Percentiles rank a stretch among this genome's conserved stretches.
These are phyloP conservation scores for Neonectria sp. DNA, from an alignment of 2,329 filamentous ascomycete genomes.

Conservation along the genomic window DNA sequence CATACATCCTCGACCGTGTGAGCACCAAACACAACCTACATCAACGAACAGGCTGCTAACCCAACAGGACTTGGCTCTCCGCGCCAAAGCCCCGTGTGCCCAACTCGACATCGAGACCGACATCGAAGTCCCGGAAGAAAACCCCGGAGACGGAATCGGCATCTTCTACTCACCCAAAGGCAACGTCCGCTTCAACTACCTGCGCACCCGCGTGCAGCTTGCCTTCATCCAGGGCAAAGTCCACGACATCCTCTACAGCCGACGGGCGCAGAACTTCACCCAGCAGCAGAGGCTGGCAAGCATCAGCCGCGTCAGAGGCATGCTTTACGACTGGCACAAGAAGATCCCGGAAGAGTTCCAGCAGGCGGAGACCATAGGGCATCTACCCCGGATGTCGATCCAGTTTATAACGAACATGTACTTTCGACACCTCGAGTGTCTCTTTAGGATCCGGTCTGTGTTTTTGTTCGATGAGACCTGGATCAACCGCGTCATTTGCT, in stretches of 20 bases:
- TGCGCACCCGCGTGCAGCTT: slow-evolving; percentile 32
- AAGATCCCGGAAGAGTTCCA: slow-evolving; percentile 32
- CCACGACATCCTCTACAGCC: slow-evolving; percentile 37
- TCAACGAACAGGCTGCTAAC: neutral
- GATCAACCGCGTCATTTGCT: slow-evolving; percentile 33
- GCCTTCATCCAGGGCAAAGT: slow-evolving; percentile 41
- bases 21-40: neutral
- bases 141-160: slow-evolving; percentile 28
- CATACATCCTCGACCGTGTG: slow-evolving; percentile 53
- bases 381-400: slow-evolving; percentile 7
- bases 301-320: slow-evolving; percentile 20
- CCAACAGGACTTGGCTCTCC: slow-evolving; percentile 53
- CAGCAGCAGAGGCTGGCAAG: slow-evolving; percentile 7
- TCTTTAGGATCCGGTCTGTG: slow-evolving; percentile 34
- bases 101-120: slow-evolving; percentile 56
- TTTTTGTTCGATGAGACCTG: slow-evolving; percentile 40
- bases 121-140: slow-evolving; percentile 42
- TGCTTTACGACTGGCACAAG: slow-evolving; percentile 32
- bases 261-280: slow-evolving; percentile 12
- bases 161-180: slow-evolving; percentile 25
- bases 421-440: slow-evolving; percentile 37
- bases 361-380: neutral
- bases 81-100: slow-evolving; percentile 51
- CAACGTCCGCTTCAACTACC: slow-evolving; percentile 32
- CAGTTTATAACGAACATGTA: slow-evolving; percentile 31